Base-by-base conservation (phyloP, 2,329 filamentous ascomycete genomes). In the Rasamsonia emersonii region DNA sequence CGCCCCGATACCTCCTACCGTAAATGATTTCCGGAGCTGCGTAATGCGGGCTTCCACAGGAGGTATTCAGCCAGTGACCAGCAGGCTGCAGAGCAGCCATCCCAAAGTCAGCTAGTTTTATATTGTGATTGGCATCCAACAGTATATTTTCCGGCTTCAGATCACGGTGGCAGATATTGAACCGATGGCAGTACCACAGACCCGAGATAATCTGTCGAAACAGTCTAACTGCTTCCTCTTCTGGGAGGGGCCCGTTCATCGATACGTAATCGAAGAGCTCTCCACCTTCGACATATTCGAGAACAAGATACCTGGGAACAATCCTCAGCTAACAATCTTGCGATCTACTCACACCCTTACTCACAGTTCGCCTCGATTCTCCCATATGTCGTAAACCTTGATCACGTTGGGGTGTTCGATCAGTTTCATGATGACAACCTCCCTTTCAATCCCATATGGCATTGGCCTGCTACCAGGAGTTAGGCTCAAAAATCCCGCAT, bases 111-210 rank as follows among this genome's bases (percentile, higher is more conserved):
- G 89, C 89, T 47, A 98, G 79, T 61, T 96, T 98, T 56, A 96
- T 78, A 36, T 83, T 77, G 32, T 80, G 73, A 28, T 79, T 67
- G 3, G 68, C 67, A 36, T 86, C 86, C 30, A 98, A 70, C 11
- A 98, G 69, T 27, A 98, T 95, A 49, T 98, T 98, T 61, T 98
- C 91, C 0, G 88, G 91, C 60, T 98, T 98, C 32, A 98, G 68
- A 47, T 98, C 91, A 15, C 91, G 82, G 54, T 98, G 91, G 54
- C 88, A 94, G 41, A 98, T 94, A 46, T 89, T 86, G 62, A 94
- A 85, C 3, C 82, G 78, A 59, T 98, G 91, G 46, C 88, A 93
- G 61, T 95, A 95, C 3, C 86, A 78, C 30, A 98, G 71, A 1
- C 86, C 91, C 33, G 84, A 85, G 52, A 98, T 82, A 44, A 98